A percentile compares a stretch with the other conserved stretches of the same genome.
These are phyloP conservation scores for Pseudocercospora fuligena DNA, from an alignment of 2,329 filamentous ascomycete species.

Conservation along the genomic window DNA sequence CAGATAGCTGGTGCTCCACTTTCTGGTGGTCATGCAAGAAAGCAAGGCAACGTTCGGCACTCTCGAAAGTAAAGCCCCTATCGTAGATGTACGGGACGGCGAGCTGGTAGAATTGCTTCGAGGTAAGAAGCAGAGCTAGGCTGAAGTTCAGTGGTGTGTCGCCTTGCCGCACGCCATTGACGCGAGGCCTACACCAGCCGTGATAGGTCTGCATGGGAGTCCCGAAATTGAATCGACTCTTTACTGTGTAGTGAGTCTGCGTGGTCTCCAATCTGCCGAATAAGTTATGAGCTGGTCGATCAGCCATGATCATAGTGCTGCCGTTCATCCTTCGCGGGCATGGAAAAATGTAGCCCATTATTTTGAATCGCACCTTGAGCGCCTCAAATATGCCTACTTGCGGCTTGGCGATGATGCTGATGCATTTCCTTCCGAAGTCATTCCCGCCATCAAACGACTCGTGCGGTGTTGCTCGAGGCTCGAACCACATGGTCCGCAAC, in stretches of 20 bases:
- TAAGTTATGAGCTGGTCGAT: background rate
- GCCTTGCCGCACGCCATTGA: background rate
- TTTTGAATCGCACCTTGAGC: slow-evolving; percentile 12
- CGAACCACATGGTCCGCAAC: background rate
- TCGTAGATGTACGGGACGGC: slow-evolving; percentile 15
- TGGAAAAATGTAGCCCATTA: slow-evolving; percentile 17
- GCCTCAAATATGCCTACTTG: slow-evolving; percentile 3
- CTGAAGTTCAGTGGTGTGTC: slow-evolving; percentile 8
- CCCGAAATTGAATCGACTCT: slow-evolving; percentile 16
- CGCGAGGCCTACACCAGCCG: slow-evolving; percentile 2
- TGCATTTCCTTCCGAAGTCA: background rate
- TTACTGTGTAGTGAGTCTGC: slow-evolving; percentile 8
- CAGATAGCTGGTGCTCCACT: slow-evolving; percentile 2
- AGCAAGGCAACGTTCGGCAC: slow-evolving; percentile 18
- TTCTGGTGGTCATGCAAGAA: slow-evolving; percentile 19
- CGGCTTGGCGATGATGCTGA: slow-evolving; percentile 2
- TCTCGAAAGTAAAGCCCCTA: slow-evolving; percentile 13
- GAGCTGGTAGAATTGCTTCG: slow-evolving; percentile 15
- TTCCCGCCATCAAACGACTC: background rate
- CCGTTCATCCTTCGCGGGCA: background rate
- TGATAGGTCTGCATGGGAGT: slow-evolving; percentile 17
- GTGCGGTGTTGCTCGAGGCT: background rate
- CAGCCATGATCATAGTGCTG: slow-evolving; percentile 9
- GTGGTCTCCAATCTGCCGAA: background rate
- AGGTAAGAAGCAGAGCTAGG: slow-evolving; percentile 12